Base-by-base conservation (phyloP, 805 yeast genomes). In the Danielozyma ontarioensis region DNA sequence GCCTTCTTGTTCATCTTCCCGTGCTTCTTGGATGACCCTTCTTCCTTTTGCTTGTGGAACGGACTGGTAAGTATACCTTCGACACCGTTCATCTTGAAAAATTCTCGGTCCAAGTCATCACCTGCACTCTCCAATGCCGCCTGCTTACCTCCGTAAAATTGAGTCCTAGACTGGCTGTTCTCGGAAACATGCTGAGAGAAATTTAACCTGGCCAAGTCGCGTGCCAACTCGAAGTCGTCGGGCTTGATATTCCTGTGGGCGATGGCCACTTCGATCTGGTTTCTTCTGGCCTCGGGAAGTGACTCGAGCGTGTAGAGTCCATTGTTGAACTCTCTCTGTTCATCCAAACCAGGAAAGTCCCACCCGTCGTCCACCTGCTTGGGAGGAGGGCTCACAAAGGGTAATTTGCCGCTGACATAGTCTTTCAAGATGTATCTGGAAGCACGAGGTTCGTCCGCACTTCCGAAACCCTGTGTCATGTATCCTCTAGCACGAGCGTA, bases 401-500 rank as follows among this genome's bases (percentile, higher is more conserved):
- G 65, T 36, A 93, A 66, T 57, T 87, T 89, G 44, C 97, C 98
- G 57, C 76, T 85, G 17, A 94, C 97, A 49, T 88, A 93, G 59
- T 93, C 99, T 60, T 93, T 93, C 55, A 93, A 71, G 34, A 93
- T 76, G 46, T 85, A 83, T 57, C 99, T 74, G 27, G 96, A 80
- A 11, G 98, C 96, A 59, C 98, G 75, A 27, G 95, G 79, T 57
- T 88, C 94, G 67, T 93, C 99, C 3, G 98, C 97, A 46, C 87
- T 78, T 53, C 97, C 97, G 53, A 85, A 89, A 53, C 95, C 95
- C 58, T 94, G 97, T 0, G 96, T 84, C 94, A 87, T 89, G 57
- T 78, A 93, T 49, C 99, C 98, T 62, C 98, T 78, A 3, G 97
- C 93, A 63, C 94, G 76, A 5, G 97, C 97, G 54, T 93, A 93